These are phyloP conservation scores for Ophiostoma pallidulum DNA, from an alignment of 2,329 filamentous ascomycete genomes.

Conservation along the genomic window DNA sequence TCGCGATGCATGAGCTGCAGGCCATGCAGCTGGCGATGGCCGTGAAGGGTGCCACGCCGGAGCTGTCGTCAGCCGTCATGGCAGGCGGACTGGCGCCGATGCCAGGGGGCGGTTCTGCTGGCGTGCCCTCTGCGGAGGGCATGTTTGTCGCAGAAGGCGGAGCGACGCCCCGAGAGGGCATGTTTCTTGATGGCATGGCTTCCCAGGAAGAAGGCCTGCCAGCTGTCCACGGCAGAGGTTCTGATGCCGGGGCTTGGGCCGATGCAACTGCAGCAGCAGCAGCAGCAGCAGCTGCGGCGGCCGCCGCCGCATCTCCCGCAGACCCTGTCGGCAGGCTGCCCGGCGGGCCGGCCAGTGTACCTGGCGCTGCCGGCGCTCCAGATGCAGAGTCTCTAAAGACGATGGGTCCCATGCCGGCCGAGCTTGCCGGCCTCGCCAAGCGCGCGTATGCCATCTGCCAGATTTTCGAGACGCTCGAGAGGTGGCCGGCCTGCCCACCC, in stretches of 20 bases:
- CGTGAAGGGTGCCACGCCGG: neutral
- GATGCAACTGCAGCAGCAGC: neutral
- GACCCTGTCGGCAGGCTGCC: neutral
- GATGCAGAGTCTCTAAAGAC: neutral
- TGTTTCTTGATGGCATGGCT: neutral
- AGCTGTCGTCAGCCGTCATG: neutral
- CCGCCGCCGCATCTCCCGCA: neutral
- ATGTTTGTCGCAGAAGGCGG: constrained; percentile 1
- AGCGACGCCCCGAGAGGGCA: too few species aligned
- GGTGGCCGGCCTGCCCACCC: constrained; percentile 59
- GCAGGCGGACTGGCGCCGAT: neutral
- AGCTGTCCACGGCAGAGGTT: too few species aligned
- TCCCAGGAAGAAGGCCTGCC: too few species aligned
- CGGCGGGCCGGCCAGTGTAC: too few species aligned
- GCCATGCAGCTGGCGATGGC: constrained; percentile 33
- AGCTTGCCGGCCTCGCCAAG: constrained; percentile 37
- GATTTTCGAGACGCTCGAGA: constrained; percentile 68
- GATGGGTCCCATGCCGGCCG: constrained; percentile 22
- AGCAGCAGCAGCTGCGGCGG: neutral
- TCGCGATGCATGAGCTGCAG: constrained; percentile 73
- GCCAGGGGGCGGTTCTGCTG: too few species aligned
- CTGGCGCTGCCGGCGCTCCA: neutral
- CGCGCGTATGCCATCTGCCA: constrained; percentile 64
- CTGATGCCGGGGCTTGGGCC: too few species aligned
- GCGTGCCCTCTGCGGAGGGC: too few species aligned